Evolutionary conservation across 768 basidiomycete species (phyloP), one percentile per base, ranked within the genome.

Genomic region (Naematelia encephala): DNA sequence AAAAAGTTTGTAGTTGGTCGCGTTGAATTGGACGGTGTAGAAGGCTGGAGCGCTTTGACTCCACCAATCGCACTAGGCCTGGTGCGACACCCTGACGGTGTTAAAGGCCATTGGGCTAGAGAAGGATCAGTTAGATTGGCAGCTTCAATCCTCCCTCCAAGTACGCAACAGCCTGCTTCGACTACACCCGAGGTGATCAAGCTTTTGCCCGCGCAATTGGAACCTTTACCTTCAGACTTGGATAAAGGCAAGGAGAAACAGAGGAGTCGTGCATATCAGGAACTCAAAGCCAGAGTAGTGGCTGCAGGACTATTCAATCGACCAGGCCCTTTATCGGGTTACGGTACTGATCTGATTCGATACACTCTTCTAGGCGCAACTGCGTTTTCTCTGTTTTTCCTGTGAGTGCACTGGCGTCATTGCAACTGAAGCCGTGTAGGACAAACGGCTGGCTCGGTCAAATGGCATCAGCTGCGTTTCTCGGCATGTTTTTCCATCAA

Each of bases 401-500:
- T 48, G 71, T 75, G 39, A 59, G 68, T 54, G 14, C 19, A 22
- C 16, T 14, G 48, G 43, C 39, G 22, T 50, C 30, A 25, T 44
- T 23, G 10, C 22, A 39, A 28, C 43, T 39, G 46, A 27, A 45
- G 30, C 42, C 28, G 2, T 51, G 43, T 48, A 72, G 67, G 21
- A 72, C 70, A 5, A 63, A 51, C 1, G 67, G 69, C 0, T 64
- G 61, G 64, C 14, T 69, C 1, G 70, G 71, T 12, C 66, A 73
- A 39, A 72, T 75, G 57, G 59, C 55, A 4, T 91, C 89, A 60
- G 90, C 93, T 2, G 66, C 89, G 49, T 87, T 82, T 65, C 85
- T 98, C 4, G 96, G 96, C 5, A 78, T 91, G 48, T 82, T 90
- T 73, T 98, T 91, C 91, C 96, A 99, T 71, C 96, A 98, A 73